These are phyloP conservation scores for Aspergillus neotritici DNA, from an alignment of 2,329 filamentous ascomycete genomes.

Conservation along the genomic window DNA sequence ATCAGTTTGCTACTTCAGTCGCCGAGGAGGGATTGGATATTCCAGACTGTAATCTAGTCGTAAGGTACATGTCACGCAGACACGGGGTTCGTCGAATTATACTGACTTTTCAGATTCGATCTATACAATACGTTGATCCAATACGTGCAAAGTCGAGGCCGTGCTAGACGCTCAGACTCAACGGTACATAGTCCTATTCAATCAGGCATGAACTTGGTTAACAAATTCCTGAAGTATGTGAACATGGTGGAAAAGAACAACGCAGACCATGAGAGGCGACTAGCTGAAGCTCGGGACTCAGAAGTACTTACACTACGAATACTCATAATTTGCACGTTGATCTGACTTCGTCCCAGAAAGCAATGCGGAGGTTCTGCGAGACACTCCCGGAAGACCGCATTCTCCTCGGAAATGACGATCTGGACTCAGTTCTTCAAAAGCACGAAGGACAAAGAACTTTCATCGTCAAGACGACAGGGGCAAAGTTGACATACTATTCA, in stretches of 20 bases:
- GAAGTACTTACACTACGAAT: slow-evolving; percentile 37
- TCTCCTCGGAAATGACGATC: slow-evolving; percentile 55
- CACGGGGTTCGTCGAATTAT: neutral
- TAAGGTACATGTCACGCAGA: slow-evolving; percentile 34
- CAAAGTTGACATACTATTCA: slow-evolving; percentile 71
- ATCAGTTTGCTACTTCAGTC: slow-evolving; percentile 57
- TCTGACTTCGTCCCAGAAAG: slow-evolving; percentile 28
- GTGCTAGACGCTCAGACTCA: slow-evolving; percentile 72
- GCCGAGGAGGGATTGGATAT: slow-evolving; percentile 63
- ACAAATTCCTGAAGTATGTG: slow-evolving; percentile 50
- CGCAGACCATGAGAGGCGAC: slow-evolving; percentile 54
- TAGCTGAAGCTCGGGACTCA: slow-evolving; percentile 42
- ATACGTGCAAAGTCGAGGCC: slow-evolving; percentile 87
- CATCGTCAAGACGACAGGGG: slow-evolving; percentile 61
- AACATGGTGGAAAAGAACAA: slow-evolving; percentile 78
- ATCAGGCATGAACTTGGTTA: neutral
- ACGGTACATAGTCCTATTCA: slow-evolving; percentile 34
- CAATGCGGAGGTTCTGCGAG: slow-evolving; percentile 71
- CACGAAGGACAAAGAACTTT: slow-evolving; percentile 51
- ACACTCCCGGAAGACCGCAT: slow-evolving; percentile 68
- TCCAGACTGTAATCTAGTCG: slow-evolving; percentile 60
- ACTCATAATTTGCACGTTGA: too few species aligned
- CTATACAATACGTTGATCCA: slow-evolving; percentile 86
- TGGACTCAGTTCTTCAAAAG: slow-evolving; percentile 52
- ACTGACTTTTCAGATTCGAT: slow-evolving; percentile 60